phyloP scores from a whole-genome alignment of 2,329 filamentous ascomycete genomes.

The Paraphaeosphaeria sporulosa region DNA sequence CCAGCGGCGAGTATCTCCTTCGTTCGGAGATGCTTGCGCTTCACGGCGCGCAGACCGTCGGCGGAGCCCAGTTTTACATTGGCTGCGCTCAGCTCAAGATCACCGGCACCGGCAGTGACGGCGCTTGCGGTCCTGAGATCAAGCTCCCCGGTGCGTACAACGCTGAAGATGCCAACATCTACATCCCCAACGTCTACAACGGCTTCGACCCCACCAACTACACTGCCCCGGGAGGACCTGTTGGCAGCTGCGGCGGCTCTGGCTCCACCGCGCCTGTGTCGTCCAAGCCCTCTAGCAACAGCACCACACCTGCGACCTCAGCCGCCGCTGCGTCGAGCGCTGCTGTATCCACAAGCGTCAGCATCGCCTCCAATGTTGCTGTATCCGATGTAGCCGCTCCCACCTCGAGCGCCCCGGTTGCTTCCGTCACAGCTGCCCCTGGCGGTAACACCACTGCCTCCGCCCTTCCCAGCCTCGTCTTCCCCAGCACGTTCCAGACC shows the following conservation, averaged over 20 bases:
- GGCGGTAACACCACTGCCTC: not conserved
- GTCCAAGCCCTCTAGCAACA: slow-evolving; percentile 15
- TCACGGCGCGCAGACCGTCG: slow-evolving; percentile 47
- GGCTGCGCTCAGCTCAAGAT: slow-evolving; percentile 57
- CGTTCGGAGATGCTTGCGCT: slow-evolving; percentile 58
- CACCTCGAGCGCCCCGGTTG: not conserved
- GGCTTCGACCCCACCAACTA: slow-evolving; percentile 40
- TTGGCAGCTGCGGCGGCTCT: slow-evolving; percentile 37
- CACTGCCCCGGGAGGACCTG: slow-evolving; percentile 38
- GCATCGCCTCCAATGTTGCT: not conserved
- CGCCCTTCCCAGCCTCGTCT: not conserved
- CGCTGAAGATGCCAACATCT: slow-evolving; percentile 41
- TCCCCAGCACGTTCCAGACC: not conserved
- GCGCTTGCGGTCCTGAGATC: slow-evolving; percentile 48
- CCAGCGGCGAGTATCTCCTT: slow-evolving; percentile 51
- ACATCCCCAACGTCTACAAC: slow-evolving; percentile 48
- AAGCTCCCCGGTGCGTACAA: slow-evolving; percentile 52
- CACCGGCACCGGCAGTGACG: slow-evolving; percentile 46
- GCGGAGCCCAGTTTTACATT: slow-evolving; percentile 56
- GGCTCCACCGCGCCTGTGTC: slow-evolving; percentile 18
- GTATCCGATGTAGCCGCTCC: not conserved
- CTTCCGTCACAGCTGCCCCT: not conserved
- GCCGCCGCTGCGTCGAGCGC: slow-evolving; percentile 16
- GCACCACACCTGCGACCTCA: slow-evolving; percentile 13
- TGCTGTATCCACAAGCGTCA: not conserved